Percentiles rank a stretch among this genome's conserved stretches.
These are phyloP conservation scores for Tricholomella constricta DNA, from an alignment of 768 basidiomycete species.

Conservation along the genomic window DNA sequence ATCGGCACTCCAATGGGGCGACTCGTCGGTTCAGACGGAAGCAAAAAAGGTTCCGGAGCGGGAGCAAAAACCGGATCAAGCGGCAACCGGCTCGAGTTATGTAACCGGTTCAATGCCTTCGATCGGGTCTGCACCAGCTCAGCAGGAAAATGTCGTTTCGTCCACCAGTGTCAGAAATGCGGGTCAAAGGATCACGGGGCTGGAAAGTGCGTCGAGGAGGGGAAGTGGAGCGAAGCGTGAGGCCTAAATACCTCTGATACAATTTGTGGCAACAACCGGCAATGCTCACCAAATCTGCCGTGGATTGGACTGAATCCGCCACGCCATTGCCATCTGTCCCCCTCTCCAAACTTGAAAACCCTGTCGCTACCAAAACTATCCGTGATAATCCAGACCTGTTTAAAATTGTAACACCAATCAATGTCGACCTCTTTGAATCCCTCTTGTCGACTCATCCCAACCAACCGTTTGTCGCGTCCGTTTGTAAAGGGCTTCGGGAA, in stretches of 20 bases:
- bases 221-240: background rate
- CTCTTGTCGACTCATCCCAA: slow-evolving; percentile 35
- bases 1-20: slow-evolving; percentile 5
- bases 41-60: too few relatives aligned
- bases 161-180: background rate
- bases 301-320: slow-evolving; percentile 24
- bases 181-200: background rate
- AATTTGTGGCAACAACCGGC: background rate
- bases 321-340: background rate
- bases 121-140: too few relatives aligned
- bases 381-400: background rate
- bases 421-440: background rate
- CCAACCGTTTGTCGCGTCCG: slow-evolving; percentile 27
- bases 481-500: slow-evolving; percentile 31
- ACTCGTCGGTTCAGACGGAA: too few relatives aligned
- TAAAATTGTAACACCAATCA: background rate
- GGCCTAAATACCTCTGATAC: background rate
- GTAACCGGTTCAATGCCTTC: too few relatives aligned
- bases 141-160: too few relatives aligned
- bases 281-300: slow-evolving; percentile 2
- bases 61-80: background rate
- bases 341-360: background rate
- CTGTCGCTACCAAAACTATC: background rate
- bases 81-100: too few relatives aligned
- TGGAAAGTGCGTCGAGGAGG: background rate